These are phyloP conservation scores for Mycosphaerella sp. DNA, from an alignment of 2,329 filamentous ascomycete genomes.

Conservation along the genomic window DNA sequence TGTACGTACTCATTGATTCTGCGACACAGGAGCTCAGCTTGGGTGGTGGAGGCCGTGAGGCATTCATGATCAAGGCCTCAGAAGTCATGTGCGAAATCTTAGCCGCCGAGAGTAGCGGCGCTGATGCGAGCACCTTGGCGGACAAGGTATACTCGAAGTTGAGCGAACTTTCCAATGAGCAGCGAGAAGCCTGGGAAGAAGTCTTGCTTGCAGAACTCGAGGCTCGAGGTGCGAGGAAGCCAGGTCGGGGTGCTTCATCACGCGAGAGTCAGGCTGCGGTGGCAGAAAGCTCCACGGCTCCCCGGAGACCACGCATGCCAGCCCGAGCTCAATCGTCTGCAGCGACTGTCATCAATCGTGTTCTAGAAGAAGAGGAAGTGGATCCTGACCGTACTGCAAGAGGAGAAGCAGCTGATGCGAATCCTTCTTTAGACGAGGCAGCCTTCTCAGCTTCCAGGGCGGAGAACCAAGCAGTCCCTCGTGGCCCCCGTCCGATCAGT, in stretches of 20 bases:
- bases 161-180: constrained; percentile 15
- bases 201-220: constrained; percentile 18
- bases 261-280: background rate
- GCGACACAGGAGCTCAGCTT: constrained; percentile 22
- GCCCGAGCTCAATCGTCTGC: constrained; percentile 40
- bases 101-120: constrained; percentile 15
- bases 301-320: constrained; percentile 42
- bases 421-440: background rate
- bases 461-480: too few species aligned
- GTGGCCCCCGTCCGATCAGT: constrained; percentile 9
- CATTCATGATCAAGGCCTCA: constrained; percentile 11
- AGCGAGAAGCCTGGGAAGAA: constrained; percentile 26
- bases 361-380: constrained; percentile 43
- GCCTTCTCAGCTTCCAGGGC: background rate
- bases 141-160: constrained; percentile 24
- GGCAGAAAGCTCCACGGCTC: constrained; percentile 5
- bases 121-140: constrained; percentile 18
- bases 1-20: constrained; percentile 25
- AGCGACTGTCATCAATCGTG: constrained; percentile 44
- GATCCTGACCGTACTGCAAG: constrained; percentile 8
- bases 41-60: constrained; percentile 11
- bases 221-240: constrained; percentile 6
- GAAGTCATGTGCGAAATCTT: constrained; percentile 22
- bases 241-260: background rate
- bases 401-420: too few species aligned